phyloP scores from a whole-genome alignment of 345 rosid genomes.

The Populus deltoides region DNA sequence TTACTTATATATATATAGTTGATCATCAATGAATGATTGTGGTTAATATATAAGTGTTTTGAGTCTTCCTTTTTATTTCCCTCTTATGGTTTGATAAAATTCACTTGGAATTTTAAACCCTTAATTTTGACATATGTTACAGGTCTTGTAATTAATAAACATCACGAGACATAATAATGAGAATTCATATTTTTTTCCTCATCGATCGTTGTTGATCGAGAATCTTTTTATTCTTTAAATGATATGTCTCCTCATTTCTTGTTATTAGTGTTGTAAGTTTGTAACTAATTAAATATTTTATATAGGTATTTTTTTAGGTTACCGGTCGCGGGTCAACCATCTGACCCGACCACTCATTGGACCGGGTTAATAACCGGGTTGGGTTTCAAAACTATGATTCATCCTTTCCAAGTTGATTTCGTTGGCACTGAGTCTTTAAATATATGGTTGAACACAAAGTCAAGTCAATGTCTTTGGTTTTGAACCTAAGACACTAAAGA shows the following conservation, averaged over 20 bases:
- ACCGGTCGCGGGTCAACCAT: no score
- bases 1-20: background rate
- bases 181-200: background rate
- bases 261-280: no score
- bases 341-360: no score
- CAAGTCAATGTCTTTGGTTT: background rate
- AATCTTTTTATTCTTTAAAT: background rate
- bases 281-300: no score
- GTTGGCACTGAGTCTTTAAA: background rate
- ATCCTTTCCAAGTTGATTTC: background rate
- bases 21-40: background rate
- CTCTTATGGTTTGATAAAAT: background rate
- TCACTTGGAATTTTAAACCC: background rate
- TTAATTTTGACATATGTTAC: background rate
- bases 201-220: background rate
- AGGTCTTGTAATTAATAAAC: background rate
- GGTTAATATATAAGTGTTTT: no score
- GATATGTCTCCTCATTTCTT: no score
- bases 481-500: background rate
- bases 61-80: background rate
- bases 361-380: no score
- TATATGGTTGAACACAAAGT: background rate
- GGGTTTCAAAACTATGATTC: no score
- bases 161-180: background rate
- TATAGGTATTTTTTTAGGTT: no score